phyloP scores from a whole-genome alignment of 2,329 filamentous ascomycete species.

The Clarireedia homoeocarpa region DNA sequence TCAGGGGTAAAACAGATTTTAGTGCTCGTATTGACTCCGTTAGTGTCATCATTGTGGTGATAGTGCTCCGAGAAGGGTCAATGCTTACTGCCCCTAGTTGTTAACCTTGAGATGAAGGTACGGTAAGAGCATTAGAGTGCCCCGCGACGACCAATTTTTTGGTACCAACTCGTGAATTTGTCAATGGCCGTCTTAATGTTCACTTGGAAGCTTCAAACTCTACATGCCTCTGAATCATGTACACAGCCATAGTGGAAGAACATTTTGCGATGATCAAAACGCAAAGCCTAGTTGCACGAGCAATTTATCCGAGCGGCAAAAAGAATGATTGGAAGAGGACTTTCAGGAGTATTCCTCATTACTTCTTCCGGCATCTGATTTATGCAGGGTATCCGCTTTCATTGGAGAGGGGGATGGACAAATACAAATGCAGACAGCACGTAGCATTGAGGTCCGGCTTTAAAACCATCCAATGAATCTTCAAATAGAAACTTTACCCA shows the following conservation, averaged over 20 bases:
- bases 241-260: too few species aligned
- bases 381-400: background rate
- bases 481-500: background rate
- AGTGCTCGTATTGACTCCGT: background rate
- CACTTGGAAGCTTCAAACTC: too few species aligned
- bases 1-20: background rate
- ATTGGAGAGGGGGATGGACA: background rate
- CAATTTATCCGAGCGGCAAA: slow-evolving; percentile 2
- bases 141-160: background rate
- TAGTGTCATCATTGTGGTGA: background rate
- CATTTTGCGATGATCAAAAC: too few species aligned
- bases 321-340: background rate
- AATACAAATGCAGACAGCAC: background rate
- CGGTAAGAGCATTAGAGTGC: too few species aligned
- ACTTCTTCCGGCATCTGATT: background rate
- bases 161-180: background rate
- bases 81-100: slow-evolving; percentile 3
- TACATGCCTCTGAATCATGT: too few species aligned
- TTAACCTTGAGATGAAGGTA: background rate
- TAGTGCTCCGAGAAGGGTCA: background rate
- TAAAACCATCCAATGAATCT: background rate
- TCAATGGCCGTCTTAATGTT: too few species aligned
- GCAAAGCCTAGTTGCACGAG: too few species aligned
- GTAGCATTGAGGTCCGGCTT: background rate
- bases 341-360: background rate